phyloP scores from a whole-genome alignment of 2,329 filamentous ascomycete species.

The Xylaria multiplex region DNA sequence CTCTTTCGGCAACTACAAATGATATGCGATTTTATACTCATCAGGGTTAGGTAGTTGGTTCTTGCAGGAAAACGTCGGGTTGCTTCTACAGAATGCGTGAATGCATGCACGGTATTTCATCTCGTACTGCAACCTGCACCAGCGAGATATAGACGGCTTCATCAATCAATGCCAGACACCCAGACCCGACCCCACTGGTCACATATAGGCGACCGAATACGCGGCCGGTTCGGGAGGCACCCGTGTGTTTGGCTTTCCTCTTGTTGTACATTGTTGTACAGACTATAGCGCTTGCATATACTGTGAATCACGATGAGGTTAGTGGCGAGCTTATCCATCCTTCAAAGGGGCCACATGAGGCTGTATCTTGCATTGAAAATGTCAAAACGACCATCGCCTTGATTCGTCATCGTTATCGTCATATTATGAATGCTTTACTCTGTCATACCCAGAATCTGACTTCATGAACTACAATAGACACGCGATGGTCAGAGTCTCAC shows the following conservation, averaged over 20 bases:
- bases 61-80: no score
- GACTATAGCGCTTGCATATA: constrained; percentile 10
- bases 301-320: not conserved
- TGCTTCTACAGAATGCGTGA: no score
- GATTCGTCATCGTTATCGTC: constrained; percentile 15
- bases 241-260: constrained; percentile 13
- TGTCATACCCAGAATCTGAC: constrained; percentile 10
- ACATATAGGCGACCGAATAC: constrained; percentile 8
- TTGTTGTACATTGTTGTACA: not conserved
- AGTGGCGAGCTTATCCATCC: not conserved
- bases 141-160: not conserved
- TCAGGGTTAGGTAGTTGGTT: no score
- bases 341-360: constrained; percentile 3
- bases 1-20: no score
- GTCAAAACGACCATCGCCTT: not conserved
- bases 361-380: constrained; percentile 10
- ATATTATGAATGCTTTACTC: constrained; percentile 1
- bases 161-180: constrained; percentile 4
- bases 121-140: not conserved
- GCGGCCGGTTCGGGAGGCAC: constrained; percentile 15
- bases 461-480: not conserved
- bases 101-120: not conserved
- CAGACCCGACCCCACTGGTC: not conserved
- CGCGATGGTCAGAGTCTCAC: constrained; percentile 16
- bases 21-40: no score